Evolutionary conservation across 345 rosid genomes (phyloP), one percentile per base, ranked within the genome.

Genomic region (Balakata baccata): DNA sequence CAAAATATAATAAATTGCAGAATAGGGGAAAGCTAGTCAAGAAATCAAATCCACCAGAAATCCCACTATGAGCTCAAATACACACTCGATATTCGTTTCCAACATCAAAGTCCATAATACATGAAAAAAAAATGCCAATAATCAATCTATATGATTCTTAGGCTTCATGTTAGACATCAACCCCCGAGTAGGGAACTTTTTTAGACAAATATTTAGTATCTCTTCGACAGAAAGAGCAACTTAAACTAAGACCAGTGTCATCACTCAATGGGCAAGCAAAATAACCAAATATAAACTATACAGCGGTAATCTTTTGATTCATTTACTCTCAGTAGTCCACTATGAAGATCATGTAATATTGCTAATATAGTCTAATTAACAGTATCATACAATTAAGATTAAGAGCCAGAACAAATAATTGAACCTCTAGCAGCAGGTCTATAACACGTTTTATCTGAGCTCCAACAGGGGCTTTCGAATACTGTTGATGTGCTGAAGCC

Each of bases 401-500:
- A 29, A 50, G 60, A 68, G 20, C 14, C 10, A 43, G 47, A 46
- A 45, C 51, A 59, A 7, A 53, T 17, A 51, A 22, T 43, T 20
- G 43, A 81, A 90, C 92, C 90, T 83, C 86, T 1, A 66, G 67
- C 46, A 92, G 78, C 65, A 87, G 83, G 74, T 89, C 90, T 23
- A 94, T 92, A 74, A 94, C 97, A 22, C 93, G 97, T 83, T 92
- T 94, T 68, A 94, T 90, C 85, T 92, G 98, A 74, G 97, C 89
- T 11, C 98, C 98, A 25, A 86, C 92, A 61, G 92, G 93, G 18
- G 83, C 79, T 83, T 92, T 25, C 98, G 85, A 0, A 92, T 86
- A 60, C 79, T 85, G 70, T 84, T 82, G 20, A 90, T 87, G 17
- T 66, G 75, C 74, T 90, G 90, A 73, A 88, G 92, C 11, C 90